phyloP scores from a whole-genome alignment of 2,329 filamentous ascomycete species.

The Diaporthe sp. region DNA sequence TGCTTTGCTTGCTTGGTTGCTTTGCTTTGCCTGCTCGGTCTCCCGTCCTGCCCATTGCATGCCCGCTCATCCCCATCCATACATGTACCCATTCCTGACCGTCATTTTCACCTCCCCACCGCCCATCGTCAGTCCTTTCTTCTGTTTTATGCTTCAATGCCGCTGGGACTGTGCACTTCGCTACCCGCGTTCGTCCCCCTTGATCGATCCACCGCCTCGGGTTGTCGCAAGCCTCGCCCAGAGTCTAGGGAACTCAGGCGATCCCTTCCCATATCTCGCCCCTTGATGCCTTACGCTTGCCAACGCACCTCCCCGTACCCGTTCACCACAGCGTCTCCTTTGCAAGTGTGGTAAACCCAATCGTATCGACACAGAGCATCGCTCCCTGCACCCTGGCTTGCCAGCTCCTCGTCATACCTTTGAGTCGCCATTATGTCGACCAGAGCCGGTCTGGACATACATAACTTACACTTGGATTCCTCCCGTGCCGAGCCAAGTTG shows the following conservation, averaged over 20 bases:
- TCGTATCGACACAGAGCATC: constrained; percentile 23
- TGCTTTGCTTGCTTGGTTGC: constrained; percentile 8
- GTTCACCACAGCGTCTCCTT: constrained; percentile 9
- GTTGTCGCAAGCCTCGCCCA: constrained; percentile 19
- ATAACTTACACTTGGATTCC: constrained; percentile 17
- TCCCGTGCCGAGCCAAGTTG: constrained; percentile 32
- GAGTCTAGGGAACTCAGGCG: constrained; percentile 23
- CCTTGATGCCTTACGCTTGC: constrained; percentile 33
- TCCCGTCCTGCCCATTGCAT: constrained; percentile 6
- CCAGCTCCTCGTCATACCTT: constrained; percentile 9
- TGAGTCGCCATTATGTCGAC: constrained; percentile 37
- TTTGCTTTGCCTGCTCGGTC: neutral
- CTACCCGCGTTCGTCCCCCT: constrained; percentile 12
- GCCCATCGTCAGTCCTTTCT: constrained; percentile 17
- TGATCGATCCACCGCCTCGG: constrained; percentile 28
- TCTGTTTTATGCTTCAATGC: constrained; percentile 22
- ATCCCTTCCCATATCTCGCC: constrained; percentile 7
- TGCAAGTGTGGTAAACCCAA: constrained; percentile 11
- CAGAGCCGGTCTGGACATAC: constrained; percentile 28
- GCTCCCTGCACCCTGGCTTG: constrained; percentile 30
- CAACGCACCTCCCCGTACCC: constrained; percentile 23
- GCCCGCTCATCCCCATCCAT: neutral
- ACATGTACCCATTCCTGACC: constrained; percentile 1
- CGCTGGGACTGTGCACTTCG: constrained; percentile 16
- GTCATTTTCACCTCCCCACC: constrained; percentile 14